Evolutionary conservation across 345 rosid species (phyloP).

Genomic region (Eutrema yunnanense): DNA sequence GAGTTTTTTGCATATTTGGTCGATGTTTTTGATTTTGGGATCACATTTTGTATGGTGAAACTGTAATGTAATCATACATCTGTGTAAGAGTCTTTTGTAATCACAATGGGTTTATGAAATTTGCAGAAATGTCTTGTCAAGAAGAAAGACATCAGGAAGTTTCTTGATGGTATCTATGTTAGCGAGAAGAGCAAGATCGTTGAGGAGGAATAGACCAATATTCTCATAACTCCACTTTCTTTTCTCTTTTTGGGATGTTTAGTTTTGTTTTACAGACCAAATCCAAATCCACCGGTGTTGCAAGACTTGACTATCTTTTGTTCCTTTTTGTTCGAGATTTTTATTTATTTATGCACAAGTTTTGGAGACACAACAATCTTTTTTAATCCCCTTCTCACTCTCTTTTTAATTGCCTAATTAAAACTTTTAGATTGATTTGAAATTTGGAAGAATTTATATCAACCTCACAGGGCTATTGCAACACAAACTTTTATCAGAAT

Average conservation of each 20-base stretch:
- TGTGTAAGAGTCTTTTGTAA: neutral
- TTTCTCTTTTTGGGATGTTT: neutral
- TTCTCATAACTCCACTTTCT: neutral
- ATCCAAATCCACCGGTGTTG: neutral
- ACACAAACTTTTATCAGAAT: no score
- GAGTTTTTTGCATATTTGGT: no score
- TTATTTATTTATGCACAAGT: neutral
- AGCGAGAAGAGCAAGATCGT: slow-evolving; percentile 49
- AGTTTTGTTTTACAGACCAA: slow-evolving; percentile 3
- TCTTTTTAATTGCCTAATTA: neutral
- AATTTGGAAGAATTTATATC: no score
- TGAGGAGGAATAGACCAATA: slow-evolving; percentile 18
- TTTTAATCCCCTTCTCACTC: neutral
- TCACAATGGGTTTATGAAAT: neutral
- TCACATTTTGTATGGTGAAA: neutral
- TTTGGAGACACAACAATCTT: neutral
- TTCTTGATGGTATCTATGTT: slow-evolving; percentile 61
- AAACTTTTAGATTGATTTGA: no score
- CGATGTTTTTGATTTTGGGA: no score
- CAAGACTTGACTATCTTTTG: slow-evolving; percentile 4
- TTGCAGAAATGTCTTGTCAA: slow-evolving; percentile 59
- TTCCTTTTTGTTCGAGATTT: slow-evolving; percentile 1
- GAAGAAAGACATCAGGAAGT: slow-evolving; percentile 65
- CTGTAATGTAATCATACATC: neutral
- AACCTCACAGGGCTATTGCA: no score